phyloP scores from a whole-genome alignment of 2,329 filamentous ascomycete genomes.

The Aspergillus piperis region DNA sequence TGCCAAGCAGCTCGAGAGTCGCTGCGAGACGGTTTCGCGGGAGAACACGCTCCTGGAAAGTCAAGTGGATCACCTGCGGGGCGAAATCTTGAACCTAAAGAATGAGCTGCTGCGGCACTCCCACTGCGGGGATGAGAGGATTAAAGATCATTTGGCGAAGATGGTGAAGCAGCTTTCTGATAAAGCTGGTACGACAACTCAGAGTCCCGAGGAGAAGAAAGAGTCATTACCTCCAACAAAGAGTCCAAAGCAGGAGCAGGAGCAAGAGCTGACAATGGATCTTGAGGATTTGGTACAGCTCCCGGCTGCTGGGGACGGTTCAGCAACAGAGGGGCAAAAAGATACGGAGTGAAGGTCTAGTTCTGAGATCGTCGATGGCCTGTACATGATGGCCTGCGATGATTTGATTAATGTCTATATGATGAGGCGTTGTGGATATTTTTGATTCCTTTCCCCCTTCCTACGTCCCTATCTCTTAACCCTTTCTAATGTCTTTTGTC shows the following conservation, averaged over 20 bases:
- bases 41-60: conserved; percentile 34
- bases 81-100: conserved; percentile 42
- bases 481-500: not conserved
- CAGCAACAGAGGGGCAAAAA: not conserved
- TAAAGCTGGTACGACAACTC: not conserved
- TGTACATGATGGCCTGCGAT: not conserved
- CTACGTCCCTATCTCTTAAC: not conserved
- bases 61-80: conserved; percentile 38
- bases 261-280: not conserved
- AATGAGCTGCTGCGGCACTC: conserved; percentile 44
- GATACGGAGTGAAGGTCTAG: not conserved
- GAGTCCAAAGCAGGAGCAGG: not conserved
- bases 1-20: conserved; percentile 52
- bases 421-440: not conserved
- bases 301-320: not conserved
- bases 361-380: not conserved
- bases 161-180: conserved; percentile 36
- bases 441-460: not conserved
- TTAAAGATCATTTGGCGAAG: conserved; percentile 39
- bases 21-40: conserved; percentile 37
- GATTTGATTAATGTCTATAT: not conserved
- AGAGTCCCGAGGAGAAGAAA: no score
- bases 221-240: not conserved
- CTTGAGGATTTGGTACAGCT: not conserved
- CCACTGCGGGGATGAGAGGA: conserved; percentile 41